Evolutionary conservation across 352 stramenopile genomes (phyloP), one percentile per base, ranked within the genome.

Genomic region (Globisporangium viniferum): DNA sequence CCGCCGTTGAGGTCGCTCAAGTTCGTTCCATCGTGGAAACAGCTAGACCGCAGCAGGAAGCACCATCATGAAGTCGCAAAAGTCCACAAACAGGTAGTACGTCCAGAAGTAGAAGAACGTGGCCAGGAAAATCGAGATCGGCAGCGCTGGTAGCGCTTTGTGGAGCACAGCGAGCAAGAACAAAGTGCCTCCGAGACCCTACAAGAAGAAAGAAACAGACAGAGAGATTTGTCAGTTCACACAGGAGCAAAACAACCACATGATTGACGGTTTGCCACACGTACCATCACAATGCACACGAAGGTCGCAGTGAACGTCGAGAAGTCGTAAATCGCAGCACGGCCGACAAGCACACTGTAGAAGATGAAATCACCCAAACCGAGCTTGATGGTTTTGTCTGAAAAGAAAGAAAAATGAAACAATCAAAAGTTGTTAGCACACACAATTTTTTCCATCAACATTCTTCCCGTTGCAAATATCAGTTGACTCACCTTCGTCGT

Each of bases 331-430:
- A 98, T 93, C 20, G 95, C 95, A 49, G 98, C 97, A 54, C 98
- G 97, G 12, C 93, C 95, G 10, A 99, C 95, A 39, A 99, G 80
- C 20, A 99, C 91, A 73, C 87, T 98, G 83, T 99, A 99, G 74
- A 99, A 99, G 60, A 99, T 98, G 74, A 99, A 99, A 78, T 99
- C 98, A 22, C 98, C 98, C 24, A 98, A 77, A 24, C 95, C 95
- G 24, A 98, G 73, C 72, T 97, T 93, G 73, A 98, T 98, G 15
- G 87, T 96, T 66, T 97, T 96, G 76, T 90, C 86, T 69, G 31
- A 36, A 59, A 49, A 36, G 10, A 65, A 46, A 36, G 5, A 56
- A 27, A 8, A 27, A 29, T 8, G 20, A 7, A 56, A 35, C 39
- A 51, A 7, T 22, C 5, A 56, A 35, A 62, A 29, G n/a, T 39